Percentiles rank a stretch among this genome's conserved stretches.
Evolutionary conservation across 108 stramenopile genomes (phyloP).

Genomic region (Seminavis robusta): DNA sequence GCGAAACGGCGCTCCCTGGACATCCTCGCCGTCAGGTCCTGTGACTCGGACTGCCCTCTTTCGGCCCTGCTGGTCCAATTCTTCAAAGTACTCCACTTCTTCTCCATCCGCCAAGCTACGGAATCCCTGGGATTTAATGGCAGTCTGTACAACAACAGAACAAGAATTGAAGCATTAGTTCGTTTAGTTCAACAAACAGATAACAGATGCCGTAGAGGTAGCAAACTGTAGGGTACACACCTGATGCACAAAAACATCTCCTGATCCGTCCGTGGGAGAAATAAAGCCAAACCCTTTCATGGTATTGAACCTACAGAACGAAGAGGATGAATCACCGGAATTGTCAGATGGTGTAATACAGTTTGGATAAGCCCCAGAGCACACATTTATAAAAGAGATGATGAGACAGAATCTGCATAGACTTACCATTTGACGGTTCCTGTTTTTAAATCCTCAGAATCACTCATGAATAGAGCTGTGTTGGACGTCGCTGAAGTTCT

Average conservation of each 20-base stretch:
- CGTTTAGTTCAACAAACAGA: no score
- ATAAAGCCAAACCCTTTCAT: conserved; percentile 69
- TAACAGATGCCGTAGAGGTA: no score
- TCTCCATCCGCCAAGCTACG: conserved; percentile 47
- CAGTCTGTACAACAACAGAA: conserved; percentile 32
- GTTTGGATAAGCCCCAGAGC: no score
- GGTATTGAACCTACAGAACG: conserved; percentile 56
- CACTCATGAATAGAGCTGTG: no score
- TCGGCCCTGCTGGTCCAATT: conserved; percentile 32
- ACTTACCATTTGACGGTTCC: no score
- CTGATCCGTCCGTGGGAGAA: conserved; percentile 28
- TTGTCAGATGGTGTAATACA: no score
- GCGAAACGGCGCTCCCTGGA: conserved; percentile 53
- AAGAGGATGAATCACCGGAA: conserved; percentile 18
- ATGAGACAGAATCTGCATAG: no score
- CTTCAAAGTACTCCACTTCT: conserved; percentile 52
- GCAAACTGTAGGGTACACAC: no score
- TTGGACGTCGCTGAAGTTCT: no score
- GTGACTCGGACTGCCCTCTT: conserved; percentile 63
- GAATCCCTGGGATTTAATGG: conserved; percentile 32
- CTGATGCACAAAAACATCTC: conserved; percentile 55
- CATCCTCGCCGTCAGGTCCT: conserved; percentile 70
- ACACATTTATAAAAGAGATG: no score
- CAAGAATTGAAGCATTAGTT: no score
- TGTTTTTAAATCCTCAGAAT: no score